phyloP scores from a whole-genome alignment of 208 protist genomes.

The Leishmania arabica region DNA sequence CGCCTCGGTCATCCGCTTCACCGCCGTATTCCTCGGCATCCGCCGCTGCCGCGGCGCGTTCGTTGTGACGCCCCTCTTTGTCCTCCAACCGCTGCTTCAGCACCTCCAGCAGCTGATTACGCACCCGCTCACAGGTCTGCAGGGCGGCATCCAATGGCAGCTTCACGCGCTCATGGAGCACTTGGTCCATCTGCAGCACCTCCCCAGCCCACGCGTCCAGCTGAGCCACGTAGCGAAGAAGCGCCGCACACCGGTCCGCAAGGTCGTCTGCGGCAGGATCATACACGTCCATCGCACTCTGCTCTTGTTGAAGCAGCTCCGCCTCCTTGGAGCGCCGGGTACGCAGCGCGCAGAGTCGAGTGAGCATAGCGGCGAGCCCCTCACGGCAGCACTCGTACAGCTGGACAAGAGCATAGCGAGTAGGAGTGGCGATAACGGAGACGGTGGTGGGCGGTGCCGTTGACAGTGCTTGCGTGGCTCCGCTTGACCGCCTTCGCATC shows the following conservation, averaged over 20 bases:
- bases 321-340: constrained; percentile 39
- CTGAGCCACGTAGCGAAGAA: constrained; percentile 33
- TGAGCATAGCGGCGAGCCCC: constrained; percentile 40
- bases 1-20: not conserved
- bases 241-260: constrained; percentile 18
- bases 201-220: constrained; percentile 31
- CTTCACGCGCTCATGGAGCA: constrained; percentile 38
- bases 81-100: constrained; percentile 38
- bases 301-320: constrained; percentile 28
- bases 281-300: constrained; percentile 41
- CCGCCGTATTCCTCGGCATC: not conserved
- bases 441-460: constrained; percentile 5
- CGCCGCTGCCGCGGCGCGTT: constrained; percentile 1
- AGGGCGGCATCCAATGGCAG: constrained; percentile 25
- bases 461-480: not conserved
- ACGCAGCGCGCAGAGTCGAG: constrained; percentile 41
- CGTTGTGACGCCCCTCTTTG: constrained; percentile 5
- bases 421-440: constrained; percentile 34
- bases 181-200: constrained; percentile 28
- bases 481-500: constrained; percentile 7
- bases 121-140: constrained; percentile 31
- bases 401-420: constrained; percentile 43
- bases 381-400: constrained; percentile 41
- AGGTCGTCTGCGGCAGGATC: constrained; percentile 47
- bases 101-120: constrained; percentile 38